Evolutionary conservation across 768 basidiomycete species (phyloP), one percentile per base, ranked within the genome.

Genomic region (Hemileccinum impolitum): DNA sequence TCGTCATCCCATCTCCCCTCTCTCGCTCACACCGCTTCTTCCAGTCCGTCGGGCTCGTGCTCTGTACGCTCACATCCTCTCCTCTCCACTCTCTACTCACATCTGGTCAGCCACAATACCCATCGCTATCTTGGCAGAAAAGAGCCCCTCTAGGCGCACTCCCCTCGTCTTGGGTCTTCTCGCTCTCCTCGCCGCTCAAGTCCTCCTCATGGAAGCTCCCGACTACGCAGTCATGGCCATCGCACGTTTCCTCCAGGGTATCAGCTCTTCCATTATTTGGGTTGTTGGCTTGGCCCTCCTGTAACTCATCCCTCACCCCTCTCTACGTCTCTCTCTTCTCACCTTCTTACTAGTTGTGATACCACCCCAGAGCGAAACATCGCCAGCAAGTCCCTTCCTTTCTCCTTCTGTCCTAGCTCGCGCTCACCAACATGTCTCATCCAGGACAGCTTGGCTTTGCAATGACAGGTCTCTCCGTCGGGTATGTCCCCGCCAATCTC

Each of bases 161-260:
- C 82, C 81, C 3, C 70, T 85, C 39, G 54, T 83, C 11, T 23
- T 72, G 6, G 84, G 81, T 14, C 67, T 82, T 12, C 2, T 79
- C 9, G 54, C 76, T 23, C 71, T 84, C 31, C 62, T 79, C 4
- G 78, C 70, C 6, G 78, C 80, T 2, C 80, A 82, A 62, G 61
- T 82, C 15, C 71, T 84, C 67, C 68, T 85, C 11, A 83, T 84
- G 81, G 78, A 82, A 54, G 80, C 81, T 0, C 77, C 75, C 3
- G 74, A 68, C 34, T 84, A 77, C 53, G 56, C 75, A 47, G 62
- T 82, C 12, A 81, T 85, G 81, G 75, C 72, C 13, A 28, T 82
- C 32, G 81, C 82, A 8, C 76, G 84, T 28, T 58, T 75, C n/a
- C 41, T 83, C 23, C 83, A 84, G 61, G 82, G 83, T 5, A 62